phyloP scores from a whole-genome alignment of 2,329 filamentous ascomycete genomes.

The Pseudofabraea citricarpa region DNA sequence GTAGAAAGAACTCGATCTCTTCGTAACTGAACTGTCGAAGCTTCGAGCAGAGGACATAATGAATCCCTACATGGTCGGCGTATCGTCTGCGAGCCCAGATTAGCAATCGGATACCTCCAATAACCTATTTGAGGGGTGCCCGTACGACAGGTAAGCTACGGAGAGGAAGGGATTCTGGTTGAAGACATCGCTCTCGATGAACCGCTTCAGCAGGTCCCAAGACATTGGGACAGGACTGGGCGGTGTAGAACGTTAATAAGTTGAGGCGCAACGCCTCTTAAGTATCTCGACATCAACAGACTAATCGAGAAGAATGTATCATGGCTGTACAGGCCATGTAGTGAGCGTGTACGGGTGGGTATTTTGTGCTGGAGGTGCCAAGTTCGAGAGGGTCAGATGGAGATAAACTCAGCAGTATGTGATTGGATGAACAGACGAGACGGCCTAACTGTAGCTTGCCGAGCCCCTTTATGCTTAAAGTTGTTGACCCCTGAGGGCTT shows the following conservation, averaged over 20 bases:
- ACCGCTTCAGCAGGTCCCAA: conserved; percentile 85
- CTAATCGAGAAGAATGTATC: conserved; percentile 9
- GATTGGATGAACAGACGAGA: neutral
- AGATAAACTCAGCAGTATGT: neutral
- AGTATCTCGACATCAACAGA: conserved; percentile 28
- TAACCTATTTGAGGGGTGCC: conserved; percentile 8
- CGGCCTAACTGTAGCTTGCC: neutral
- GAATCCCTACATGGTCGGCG: conserved; percentile 84
- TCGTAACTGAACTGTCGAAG: conserved; percentile 84
- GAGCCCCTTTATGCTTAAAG: conserved; percentile 3
- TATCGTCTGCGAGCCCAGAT: conserved; percentile 57
- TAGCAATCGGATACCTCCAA: neutral
- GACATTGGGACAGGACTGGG: conserved; percentile 47
- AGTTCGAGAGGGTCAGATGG: neutral
- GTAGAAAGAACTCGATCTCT: conserved; percentile 89
- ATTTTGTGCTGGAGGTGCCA: neutral
- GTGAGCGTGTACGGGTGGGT: conserved; percentile 1
- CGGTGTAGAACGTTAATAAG: conserved; percentile 9
- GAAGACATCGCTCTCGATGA: conserved; percentile 92
- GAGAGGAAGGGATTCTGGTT: conserved; percentile 86
- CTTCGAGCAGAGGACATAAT: conserved; percentile 85
- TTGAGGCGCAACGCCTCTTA: conserved; percentile 28
- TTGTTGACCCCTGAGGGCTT: no score
- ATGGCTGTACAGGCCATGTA: conserved; percentile 19
- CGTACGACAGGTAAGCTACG: conserved; percentile 80